Evolutionary conservation across 805 yeast genomes (phyloP).

Genomic region (Ogataea degrootiae): DNA sequence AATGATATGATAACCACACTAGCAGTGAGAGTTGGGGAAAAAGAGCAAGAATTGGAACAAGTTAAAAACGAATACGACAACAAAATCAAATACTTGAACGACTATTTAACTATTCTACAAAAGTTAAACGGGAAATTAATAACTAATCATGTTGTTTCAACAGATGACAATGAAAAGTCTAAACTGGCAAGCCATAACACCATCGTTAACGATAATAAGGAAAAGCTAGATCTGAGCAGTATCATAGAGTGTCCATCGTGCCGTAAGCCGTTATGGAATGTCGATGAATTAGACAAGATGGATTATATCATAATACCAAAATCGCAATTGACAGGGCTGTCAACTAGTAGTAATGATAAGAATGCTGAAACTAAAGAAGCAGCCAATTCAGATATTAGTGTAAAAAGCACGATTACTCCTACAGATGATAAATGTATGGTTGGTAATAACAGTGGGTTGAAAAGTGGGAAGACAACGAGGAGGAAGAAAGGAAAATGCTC

Average conservation of each 20-base stretch:
- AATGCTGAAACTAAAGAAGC: neutral
- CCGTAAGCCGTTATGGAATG: conserved; percentile 8
- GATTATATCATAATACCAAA: conserved; percentile 23
- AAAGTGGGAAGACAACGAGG: conserved; percentile 2
- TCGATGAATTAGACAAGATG: conserved; percentile 3
- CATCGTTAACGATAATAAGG: no score
- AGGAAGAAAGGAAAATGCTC: conserved; percentile 30
- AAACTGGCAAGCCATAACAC: no score
- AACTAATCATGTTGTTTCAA: no score
- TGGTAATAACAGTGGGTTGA: no score
- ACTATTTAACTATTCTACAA: conserved; percentile 10
- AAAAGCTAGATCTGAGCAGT: no score
- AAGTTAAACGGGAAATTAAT: neutral
- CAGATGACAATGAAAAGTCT: no score
- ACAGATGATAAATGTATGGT: no score
- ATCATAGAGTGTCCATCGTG: conserved; percentile 11
- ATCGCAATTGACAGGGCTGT: neutral
- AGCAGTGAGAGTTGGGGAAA: conserved; percentile 34
- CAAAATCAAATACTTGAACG: conserved; percentile 17
- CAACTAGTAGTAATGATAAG: neutral
- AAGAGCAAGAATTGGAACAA: conserved; percentile 35
- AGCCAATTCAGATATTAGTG: no score
- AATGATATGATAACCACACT: conserved; percentile 23
- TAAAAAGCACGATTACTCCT: no score
- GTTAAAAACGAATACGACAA: conserved; percentile 19